A percentile compares a stretch with the other conserved stretches of the same genome.
Conservation (phyloP, 495 filamentous ascomycete genomes). For the Tuber magnatum region DNA sequence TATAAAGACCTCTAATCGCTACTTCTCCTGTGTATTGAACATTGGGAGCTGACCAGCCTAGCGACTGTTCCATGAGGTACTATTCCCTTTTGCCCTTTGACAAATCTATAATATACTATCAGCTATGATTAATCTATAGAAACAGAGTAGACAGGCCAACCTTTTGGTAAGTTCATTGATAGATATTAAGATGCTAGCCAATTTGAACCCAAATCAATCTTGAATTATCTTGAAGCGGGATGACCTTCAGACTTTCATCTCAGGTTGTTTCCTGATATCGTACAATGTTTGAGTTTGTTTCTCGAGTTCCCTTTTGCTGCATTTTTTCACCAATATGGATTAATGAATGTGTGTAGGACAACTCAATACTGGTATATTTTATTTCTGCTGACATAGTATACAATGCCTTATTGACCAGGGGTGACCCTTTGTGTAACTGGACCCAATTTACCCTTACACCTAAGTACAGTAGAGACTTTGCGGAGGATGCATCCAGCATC, state of each 20-base stretch:
- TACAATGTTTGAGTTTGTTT: neutral
- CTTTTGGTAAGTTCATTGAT: no score
- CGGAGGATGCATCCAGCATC: neutral
- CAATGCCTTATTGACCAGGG: no score
- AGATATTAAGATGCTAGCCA: no score
- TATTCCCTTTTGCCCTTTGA: neutral
- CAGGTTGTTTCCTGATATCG: neutral
- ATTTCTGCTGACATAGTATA: no score
- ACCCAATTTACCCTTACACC: no score
- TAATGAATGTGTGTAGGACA: no score
- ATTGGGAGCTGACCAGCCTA: conserved; percentile 2
- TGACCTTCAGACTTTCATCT: neutral
- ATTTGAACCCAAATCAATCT: neutral
- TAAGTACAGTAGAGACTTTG: neutral
- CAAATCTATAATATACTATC: neutral
- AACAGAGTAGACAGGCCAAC: no score
- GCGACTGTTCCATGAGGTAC: conserved; percentile 8
- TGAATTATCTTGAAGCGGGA: neutral
- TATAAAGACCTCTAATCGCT: conserved; percentile 5
- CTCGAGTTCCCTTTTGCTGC: neutral
- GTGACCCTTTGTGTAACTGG: no score
- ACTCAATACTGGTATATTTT: no score
- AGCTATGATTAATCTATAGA: no score
- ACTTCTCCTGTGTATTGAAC: neutral
- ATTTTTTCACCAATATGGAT: neutral